Evolutionary conservation across 2,329 filamentous ascomycete genomes (phyloP), one percentile per base, ranked within the genome.

Genomic region (Ustilaginoidea virens): DNA sequence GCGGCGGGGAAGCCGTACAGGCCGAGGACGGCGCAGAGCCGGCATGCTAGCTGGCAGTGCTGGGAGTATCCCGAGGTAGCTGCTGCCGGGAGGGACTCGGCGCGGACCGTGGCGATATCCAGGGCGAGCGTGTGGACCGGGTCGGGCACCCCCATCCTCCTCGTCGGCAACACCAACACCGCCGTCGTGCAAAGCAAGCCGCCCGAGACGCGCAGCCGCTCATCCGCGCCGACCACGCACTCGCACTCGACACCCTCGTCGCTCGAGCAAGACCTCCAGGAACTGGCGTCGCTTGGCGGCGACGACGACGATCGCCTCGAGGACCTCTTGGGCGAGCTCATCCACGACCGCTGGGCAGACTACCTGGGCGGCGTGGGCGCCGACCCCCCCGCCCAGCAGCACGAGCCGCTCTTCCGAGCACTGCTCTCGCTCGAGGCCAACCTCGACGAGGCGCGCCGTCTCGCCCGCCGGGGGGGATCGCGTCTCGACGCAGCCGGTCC

Each of bases 321-420:
- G 14, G 33, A 32, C 12, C 27, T 40, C 5, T 24, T 49, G 1
- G 37, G 40, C 7, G 43, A 47, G 19, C 22, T 47, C 1, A 32
- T 47, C 1, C 40, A 46, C 24, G 38, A 43, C 5, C 33, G 37
- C 4, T 51, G 48, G 48, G 30, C 42, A 2, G 36, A 38, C 4
- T 38, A 33, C 5, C 30, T 51, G 10, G 11, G 12, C 7, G 24
- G 12, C 15, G 7, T 21, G 12, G 5, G 25, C 2, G 20, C 23
- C 24, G 24, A 16, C 13, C 3, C 5, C 7, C n/a, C 3, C 4
- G 21, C 18, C 17, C n/a, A 13, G 21, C 15, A 20, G 21, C 16
- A 5, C 11, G 14, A 17, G 19, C 15, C 16, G 6, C 12, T 23
- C 18, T 28, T 19, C 25, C 6, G 23, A 11, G 18, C 20, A 9